Percentiles rank a stretch among this genome's conserved stretches.
These are phyloP conservation scores for Blastobotrys illinoisensis DNA, from an alignment of 1,139 yeast genomes.

Conservation along the genomic window DNA sequence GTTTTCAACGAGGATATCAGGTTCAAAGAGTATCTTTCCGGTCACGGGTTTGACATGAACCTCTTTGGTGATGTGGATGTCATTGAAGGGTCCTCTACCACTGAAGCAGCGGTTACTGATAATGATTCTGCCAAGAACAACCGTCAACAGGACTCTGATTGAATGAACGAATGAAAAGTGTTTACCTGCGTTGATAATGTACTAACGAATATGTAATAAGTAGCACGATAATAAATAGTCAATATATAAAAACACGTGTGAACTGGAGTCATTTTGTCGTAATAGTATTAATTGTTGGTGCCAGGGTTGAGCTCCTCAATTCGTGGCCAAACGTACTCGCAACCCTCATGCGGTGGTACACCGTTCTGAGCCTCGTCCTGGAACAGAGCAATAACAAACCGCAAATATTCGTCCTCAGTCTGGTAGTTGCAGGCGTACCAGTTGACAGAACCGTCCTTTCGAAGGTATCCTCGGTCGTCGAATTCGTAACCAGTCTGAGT, in stretches of 20 bases:
- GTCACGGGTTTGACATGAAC: constrained; percentile 31
- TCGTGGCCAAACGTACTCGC: constrained; percentile 3
- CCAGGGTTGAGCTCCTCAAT: not conserved
- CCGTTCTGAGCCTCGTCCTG: not conserved
- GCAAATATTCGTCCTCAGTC: not conserved
- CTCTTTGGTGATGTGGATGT: constrained; percentile 25
- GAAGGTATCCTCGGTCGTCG: constrained; percentile 4
- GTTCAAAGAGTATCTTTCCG: constrained; percentile 56
- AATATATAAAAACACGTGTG: too few species aligned
- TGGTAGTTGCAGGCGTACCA: constrained; percentile 4
- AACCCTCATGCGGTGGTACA: constrained; percentile 1
- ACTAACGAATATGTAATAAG: not conserved
- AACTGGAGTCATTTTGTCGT: not conserved
- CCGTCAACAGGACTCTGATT: not conserved
- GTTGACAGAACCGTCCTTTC: constrained; percentile 1
- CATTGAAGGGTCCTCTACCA: constrained; percentile 1
- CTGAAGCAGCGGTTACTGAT: not conserved
- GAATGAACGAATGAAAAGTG: not conserved
- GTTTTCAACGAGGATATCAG: constrained; percentile 69
- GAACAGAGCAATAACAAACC: constrained; percentile 1
- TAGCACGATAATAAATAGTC: not conserved
- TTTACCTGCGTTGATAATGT: not conserved
- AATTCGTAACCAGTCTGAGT: constrained; percentile 2
- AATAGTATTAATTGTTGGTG: not conserved
- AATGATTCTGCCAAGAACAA: not conserved